Conservation (phyloP, 148 eudicot species). For the Nepenthes mirabilis region DNA sequence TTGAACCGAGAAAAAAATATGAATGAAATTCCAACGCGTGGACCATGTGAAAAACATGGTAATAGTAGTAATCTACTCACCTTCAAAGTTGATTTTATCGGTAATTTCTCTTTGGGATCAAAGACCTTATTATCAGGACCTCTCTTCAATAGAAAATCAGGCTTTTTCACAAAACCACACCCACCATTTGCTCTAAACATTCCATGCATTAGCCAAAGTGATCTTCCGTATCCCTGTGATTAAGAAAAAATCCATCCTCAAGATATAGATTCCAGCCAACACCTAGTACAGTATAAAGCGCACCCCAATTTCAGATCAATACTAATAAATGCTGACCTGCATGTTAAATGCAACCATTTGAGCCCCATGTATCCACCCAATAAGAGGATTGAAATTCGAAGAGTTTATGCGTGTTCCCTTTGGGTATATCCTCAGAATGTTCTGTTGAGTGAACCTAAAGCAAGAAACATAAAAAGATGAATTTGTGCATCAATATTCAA, state of each 20-base stretch:
- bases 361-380: conserved; percentile 88
- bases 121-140: conserved; percentile 35
- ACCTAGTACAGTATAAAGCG: neutral
- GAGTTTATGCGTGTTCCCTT: conserved; percentile 74
- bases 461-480: neutral
- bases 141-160: conserved; percentile 37
- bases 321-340: conserved; percentile 35
- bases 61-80: conserved; percentile 13
- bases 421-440: conserved; percentile 71
- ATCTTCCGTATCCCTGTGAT: conserved; percentile 62
- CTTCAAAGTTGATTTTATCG: conserved; percentile 40
- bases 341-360: conserved; percentile 94
- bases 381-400: conserved; percentile 68
- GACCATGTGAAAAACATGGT: too few relatives aligned
- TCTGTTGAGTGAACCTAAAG: conserved; percentile 65
- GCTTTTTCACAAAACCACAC: conserved; percentile 76
- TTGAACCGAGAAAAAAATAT: neutral
- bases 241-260: conserved; percentile 1
- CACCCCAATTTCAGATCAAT: neutral
- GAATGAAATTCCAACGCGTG: neutral
- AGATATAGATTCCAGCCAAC: neutral
- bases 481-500: neutral
- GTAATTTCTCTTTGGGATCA: conserved; percentile 35
- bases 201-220: conserved; percentile 82
- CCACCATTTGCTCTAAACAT: conserved; percentile 85